Percentiles rank a stretch among this genome's conserved stretches.
Evolutionary conservation across 495 filamentous ascomycete genomes (phyloP).

Genomic region (Penicillium arizonense): DNA sequence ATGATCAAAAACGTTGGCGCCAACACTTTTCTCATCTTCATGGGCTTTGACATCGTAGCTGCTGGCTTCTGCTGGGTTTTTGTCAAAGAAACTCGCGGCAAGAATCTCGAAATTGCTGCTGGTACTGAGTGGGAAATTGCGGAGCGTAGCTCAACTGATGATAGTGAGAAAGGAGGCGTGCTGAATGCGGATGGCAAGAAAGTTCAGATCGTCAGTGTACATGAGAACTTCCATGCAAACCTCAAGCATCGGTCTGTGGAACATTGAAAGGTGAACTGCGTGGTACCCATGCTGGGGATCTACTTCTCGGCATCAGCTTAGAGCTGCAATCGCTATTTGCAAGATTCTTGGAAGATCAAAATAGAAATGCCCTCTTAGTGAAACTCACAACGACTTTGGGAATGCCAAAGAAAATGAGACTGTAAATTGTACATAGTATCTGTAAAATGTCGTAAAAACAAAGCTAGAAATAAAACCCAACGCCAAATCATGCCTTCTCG

Average conservation of each 20-base stretch:
- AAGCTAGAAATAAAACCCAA: conserved; percentile 22
- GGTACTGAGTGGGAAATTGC: conserved; percentile 27
- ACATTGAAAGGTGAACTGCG: too few species aligned
- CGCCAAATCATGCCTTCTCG: conserved; percentile 33
- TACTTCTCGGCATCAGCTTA: too few species aligned
- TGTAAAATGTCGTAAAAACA: conserved; percentile 15
- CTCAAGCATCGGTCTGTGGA: conserved; percentile 8
- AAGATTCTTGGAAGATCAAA: too few species aligned
- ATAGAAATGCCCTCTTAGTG: too few species aligned
- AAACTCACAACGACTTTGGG: too few species aligned
- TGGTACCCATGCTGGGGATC: too few species aligned
- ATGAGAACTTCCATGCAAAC: conserved; percentile 24
- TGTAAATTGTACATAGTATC: conserved; percentile 24
- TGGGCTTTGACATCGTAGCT: conserved; percentile 23
- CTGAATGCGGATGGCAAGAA: conserved; percentile 13
- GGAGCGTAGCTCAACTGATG: conserved; percentile 16
- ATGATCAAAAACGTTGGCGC: conserved; percentile 26
- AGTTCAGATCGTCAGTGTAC: conserved; percentile 19
- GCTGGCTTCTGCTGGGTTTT: conserved; percentile 27
- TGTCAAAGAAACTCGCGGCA: conserved; percentile 25
- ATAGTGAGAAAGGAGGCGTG: conserved; percentile 15
- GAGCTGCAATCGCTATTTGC: too few species aligned
- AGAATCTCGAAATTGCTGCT: conserved; percentile 24
- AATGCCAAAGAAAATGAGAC: conserved; percentile 1
- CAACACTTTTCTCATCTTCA: conserved; percentile 28